These are phyloP conservation scores for Penicillium macrosclerotiorum DNA, from an alignment of 495 filamentous ascomycete genomes.

Conservation along the genomic window DNA sequence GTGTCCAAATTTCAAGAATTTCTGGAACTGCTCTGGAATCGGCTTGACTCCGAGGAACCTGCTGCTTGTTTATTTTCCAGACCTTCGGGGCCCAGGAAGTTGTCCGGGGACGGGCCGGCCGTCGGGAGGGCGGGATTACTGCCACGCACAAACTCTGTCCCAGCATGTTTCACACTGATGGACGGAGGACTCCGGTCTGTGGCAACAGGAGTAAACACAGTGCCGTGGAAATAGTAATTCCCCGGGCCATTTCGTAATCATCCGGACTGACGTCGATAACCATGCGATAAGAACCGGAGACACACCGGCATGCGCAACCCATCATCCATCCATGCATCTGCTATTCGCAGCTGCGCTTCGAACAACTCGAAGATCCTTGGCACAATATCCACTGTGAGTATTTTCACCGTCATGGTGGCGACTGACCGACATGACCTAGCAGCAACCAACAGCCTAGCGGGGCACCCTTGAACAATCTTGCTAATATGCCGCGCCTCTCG, in stretches of 20 bases:
- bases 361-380: background rate
- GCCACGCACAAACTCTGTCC: background rate
- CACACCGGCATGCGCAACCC: too few species aligned
- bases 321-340: conserved; percentile 2
- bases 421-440: background rate
- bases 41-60: too few species aligned
- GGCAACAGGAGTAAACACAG: too few species aligned
- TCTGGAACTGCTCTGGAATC: too few species aligned
- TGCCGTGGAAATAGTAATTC: too few species aligned
- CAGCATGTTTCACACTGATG: too few species aligned
- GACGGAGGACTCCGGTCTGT: too few species aligned
- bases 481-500: conserved; percentile 10
- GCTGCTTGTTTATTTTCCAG: too few species aligned
- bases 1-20: too few species aligned
- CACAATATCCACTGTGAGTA: conserved; percentile 6
- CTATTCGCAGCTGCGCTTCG: background rate
- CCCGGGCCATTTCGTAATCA: too few species aligned
- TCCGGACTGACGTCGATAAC: too few species aligned
- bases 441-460: background rate
- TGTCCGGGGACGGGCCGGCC: background rate
- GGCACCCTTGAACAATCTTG: background rate
- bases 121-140: background rate
- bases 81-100: background rate
- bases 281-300: background rate
- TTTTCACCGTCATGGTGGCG: conserved; percentile 8